A percentile compares a stretch with the other conserved stretches of the same genome.
phyloP scores from a whole-genome alignment of 129 eudicot species.

The Solidago caesia region DNA sequence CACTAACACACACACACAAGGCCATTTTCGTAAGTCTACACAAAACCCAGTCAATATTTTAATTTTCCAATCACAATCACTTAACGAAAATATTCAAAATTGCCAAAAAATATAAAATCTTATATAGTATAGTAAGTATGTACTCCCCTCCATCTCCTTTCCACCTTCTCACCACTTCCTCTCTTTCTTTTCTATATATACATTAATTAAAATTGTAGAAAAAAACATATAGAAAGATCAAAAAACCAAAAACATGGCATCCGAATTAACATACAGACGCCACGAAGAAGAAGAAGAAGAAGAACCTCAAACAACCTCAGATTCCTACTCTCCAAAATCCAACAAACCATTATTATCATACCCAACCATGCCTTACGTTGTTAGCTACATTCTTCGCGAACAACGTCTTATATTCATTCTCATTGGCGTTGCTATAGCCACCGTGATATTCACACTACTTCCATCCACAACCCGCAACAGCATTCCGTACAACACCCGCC shows the following conservation, averaged over 20 bases:
- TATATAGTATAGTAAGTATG: conserved; percentile 2
- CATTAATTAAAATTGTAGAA: not conserved
- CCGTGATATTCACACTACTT: conserved; percentile 49
- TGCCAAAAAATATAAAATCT: no score
- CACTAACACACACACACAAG: not conserved
- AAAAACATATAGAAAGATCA: not conserved
- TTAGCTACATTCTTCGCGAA: conserved; percentile 65
- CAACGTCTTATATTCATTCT: conserved; percentile 69
- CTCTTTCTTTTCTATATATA: conserved; percentile 1
- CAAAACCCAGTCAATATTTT: not conserved
- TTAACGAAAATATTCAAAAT: conserved; percentile 27
- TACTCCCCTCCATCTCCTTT: conserved; percentile 2
- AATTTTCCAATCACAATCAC: conserved; percentile 23
- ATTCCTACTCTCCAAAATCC: conserved; percentile 58
- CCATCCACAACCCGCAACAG: conserved; percentile 26
- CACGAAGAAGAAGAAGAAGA: conserved; percentile 32
- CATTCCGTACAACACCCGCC: not conserved
- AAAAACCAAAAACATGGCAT: conserved; percentile 38
- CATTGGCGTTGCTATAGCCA: conserved; percentile 66
- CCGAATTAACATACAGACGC: conserved; percentile 66
- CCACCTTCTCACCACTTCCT: conserved; percentile 8
- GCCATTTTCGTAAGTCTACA: conserved; percentile 6
- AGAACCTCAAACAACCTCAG: conserved; percentile 33
- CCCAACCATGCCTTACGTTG: conserved; percentile 22
- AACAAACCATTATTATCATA: conserved; percentile 48